Base-by-base conservation (phyloP, 345 rosid genomes). In the Noccaea caerulescens region DNA sequence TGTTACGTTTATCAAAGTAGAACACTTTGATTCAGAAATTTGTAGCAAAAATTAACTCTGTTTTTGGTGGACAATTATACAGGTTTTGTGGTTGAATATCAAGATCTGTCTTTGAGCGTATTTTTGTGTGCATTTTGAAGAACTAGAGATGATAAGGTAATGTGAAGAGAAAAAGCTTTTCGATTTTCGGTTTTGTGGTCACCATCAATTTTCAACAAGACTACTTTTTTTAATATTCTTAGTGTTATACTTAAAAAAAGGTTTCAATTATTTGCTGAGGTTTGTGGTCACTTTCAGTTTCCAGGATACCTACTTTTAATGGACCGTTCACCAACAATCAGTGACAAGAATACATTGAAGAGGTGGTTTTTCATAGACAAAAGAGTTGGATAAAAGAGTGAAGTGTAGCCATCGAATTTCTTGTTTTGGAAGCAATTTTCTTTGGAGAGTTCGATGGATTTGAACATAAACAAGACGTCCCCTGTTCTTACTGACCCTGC, bases 311-410 rank as follows among this genome's bases (percentile, higher is more conserved):
- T 68, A 51, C 79, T 65, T 76, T 91, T 85, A 82, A 87, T 88
- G 96, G 94, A 87, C 85, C 61, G 80, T 82, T 75, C 69, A 65
- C 86, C 92, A 25, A 80, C 72, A 56, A 80, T 86, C 71, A 82
- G 87, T 76, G 89, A 90, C 61, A 87, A 88, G 92, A 87, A 87
- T 83, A 84, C 98, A 23, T 79, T 93, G 80, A 88, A 93, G 86
- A 84, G 80, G 89, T 93, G 98, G 93, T 93, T 87, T 84, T 93
- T 93, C 72, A 88, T 88, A 4, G 97, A 93, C 77, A 90, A 93
- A 66, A 83, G 86, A 45, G 96, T 88, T 49, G 98, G 97, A 66
- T 93, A 62, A 32, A 30, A 0, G 39, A 58, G 75, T 56, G 78
- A 47, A 25, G 38, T 38, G 41, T 64, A 53, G 37, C 55, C 62